Conservation (phyloP, 2,329 filamentous ascomycete genomes). For the Aspergillus alliaceus region DNA sequence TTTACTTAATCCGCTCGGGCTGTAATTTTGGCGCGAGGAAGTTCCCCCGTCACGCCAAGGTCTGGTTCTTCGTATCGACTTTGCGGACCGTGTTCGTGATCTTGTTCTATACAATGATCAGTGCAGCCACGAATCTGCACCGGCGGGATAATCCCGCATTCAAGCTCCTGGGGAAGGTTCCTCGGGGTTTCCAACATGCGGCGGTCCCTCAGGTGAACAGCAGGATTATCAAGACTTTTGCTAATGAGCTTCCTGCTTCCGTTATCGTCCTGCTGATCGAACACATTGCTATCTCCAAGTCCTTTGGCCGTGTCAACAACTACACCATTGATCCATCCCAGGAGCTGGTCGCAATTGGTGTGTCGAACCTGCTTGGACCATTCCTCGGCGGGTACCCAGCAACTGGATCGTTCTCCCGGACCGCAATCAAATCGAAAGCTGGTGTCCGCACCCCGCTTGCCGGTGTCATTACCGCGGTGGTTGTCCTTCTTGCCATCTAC, state of each 20-base stretch:
- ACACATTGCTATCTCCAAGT: constrained; percentile 96
- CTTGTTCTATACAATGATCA: constrained; percentile 86
- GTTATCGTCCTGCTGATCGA: constrained; percentile 96
- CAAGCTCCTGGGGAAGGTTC: constrained; percentile 72
- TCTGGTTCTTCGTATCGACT: constrained; percentile 88
- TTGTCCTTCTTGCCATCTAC: constrained; percentile 89
- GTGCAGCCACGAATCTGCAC: constrained; percentile 77
- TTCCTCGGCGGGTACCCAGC: constrained; percentile 91
- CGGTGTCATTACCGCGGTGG: constrained; percentile 79
- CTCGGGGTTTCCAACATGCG: constrained; percentile 79
- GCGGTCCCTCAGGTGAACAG: constrained; percentile 68
- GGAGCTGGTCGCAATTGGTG: constrained; percentile 90
- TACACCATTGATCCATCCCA: constrained; percentile 95
- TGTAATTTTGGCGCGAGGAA: constrained; percentile 69
- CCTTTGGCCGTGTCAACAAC: constrained; percentile 92
- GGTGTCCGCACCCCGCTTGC: constrained; percentile 89
- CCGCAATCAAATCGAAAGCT: constrained; percentile 95
- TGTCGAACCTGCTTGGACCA: constrained; percentile 84
- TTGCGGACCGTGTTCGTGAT: constrained; percentile 90
- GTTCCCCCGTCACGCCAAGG: constrained; percentile 67
- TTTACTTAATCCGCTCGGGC: constrained; percentile 71
- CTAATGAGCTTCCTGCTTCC: constrained; percentile 73
- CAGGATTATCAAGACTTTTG: constrained; percentile 67
- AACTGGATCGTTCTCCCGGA: constrained; percentile 93
- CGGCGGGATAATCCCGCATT: constrained; percentile 66